phyloP scores from a whole-genome alignment of 2,329 filamentous ascomycete species.

The Aurifilum marmelostoma region DNA sequence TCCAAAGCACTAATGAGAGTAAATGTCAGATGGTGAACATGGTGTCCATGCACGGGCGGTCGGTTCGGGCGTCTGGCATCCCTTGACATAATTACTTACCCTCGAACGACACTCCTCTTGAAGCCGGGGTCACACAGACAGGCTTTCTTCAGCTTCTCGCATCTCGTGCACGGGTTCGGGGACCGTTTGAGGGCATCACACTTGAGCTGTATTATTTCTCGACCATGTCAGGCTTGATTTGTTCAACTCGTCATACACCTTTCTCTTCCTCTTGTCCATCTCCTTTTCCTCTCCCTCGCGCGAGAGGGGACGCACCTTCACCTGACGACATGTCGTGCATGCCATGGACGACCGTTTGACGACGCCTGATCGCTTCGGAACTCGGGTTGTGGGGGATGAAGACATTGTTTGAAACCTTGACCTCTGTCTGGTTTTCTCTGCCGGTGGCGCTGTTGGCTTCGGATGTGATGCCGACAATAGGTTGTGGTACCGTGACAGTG shows the following conservation, averaged over 20 bases:
- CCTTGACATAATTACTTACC: not conserved
- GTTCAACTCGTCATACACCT: not conserved
- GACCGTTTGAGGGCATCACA: constrained; percentile 2
- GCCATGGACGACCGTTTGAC: constrained; percentile 5
- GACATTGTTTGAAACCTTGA: not conserved
- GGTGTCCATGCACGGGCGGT: not conserved
- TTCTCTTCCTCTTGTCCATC: not conserved
- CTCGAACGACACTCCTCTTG: constrained; percentile 3
- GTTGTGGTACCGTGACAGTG: not conserved
- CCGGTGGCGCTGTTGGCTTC: not conserved
- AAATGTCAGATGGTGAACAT: not conserved
- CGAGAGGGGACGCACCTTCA: constrained; percentile 1
- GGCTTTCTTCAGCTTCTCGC: not conserved
- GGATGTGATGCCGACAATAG: not conserved
- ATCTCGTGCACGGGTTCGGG: constrained; percentile 1
- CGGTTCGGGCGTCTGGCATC: not conserved
- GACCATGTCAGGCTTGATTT: not conserved
- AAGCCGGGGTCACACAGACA: constrained; percentile 1
- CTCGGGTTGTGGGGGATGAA: not conserved
- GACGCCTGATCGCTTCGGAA: not conserved
- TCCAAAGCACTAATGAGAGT: not conserved
- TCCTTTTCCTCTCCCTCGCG: not conserved
- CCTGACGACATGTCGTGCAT: constrained; percentile 8
- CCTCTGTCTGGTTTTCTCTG: too few relatives aligned
- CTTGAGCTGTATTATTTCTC: constrained; percentile 1